Conservation (phyloP, 2,329 filamentous ascomycete species). For the Ophiostoma sp. region DNA sequence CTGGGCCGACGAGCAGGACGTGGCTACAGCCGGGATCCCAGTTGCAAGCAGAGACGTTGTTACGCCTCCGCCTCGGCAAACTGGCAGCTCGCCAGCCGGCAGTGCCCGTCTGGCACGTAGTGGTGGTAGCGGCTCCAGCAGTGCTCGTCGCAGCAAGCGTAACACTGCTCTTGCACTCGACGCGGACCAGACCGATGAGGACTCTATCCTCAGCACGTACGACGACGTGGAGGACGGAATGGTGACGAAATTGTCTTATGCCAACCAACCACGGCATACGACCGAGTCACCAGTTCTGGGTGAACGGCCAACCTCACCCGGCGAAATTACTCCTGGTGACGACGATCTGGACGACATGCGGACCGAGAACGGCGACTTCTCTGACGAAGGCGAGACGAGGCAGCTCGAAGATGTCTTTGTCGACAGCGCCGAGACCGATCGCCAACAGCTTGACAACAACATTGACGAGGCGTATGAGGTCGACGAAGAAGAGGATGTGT, state of each 20-base stretch:
- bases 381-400: conserved; percentile 34
- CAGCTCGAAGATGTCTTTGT: conserved; percentile 37
- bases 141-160: background rate
- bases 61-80: conserved; percentile 16
- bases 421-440: conserved; percentile 30
- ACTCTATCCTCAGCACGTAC: conserved; percentile 35
- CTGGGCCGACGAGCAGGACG: conserved; percentile 37
- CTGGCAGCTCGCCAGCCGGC: background rate
- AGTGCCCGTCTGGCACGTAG: conserved; percentile 20
- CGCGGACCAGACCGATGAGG: conserved; percentile 33
- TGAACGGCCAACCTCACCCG: background rate
- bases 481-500: conserved; percentile 35
- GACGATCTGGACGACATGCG: conserved; percentile 43
- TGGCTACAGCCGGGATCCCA: background rate
- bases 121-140: conserved; percentile 18
- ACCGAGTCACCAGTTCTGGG: conserved; percentile 20
- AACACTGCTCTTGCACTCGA: background rate
- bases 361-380: conserved; percentile 42
- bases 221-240: conserved; percentile 34
- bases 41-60: conserved; percentile 6
- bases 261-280: background rate
- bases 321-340: conserved; percentile 30
- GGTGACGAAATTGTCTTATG: conserved; percentile 30
- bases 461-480: conserved; percentile 37
- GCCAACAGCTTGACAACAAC: conserved; percentile 32